phyloP scores from a whole-genome alignment of 768 basidiomycete species.

The Coprinopsis cinerea region DNA sequence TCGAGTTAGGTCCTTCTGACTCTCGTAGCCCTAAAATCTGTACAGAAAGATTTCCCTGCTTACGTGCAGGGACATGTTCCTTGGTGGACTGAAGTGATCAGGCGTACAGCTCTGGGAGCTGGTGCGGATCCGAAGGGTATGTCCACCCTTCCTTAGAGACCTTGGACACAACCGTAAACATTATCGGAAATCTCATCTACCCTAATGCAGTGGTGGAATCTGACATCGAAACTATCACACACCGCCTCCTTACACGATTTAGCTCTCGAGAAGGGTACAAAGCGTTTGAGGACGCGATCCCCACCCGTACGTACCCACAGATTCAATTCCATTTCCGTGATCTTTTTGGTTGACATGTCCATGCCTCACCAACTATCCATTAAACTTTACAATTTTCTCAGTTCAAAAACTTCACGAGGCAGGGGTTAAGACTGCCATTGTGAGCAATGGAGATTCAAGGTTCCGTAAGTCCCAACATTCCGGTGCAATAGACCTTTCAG shows the following conservation, averaged over 20 bases:
- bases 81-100: conserved; percentile 82
- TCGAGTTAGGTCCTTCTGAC: not conserved
- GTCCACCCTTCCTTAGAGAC: conserved; percentile 10
- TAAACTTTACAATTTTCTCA: conserved; percentile 16
- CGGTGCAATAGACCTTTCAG: too few species aligned
- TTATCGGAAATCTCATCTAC: too few species aligned
- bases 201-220: conserved; percentile 52
- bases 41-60: conserved; percentile 54
- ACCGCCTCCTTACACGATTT: conserved; percentile 59
- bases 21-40: conserved; percentile 30
- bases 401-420: conserved; percentile 39
- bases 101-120: conserved; percentile 67
- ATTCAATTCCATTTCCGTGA: not conserved
- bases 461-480: conserved; percentile 61
- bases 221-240: conserved; percentile 51
- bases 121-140: conserved; percentile 57
- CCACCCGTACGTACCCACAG: conserved; percentile 21
- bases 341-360: not conserved
- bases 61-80: conserved; percentile 48
- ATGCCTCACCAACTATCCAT: not conserved
- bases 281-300: conserved; percentile 27
- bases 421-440: conserved; percentile 46
- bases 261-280: conserved; percentile 66
- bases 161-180: not conserved
- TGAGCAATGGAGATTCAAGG: conserved; percentile 71